Base-by-base conservation (phyloP, 305 asterid genomes). In the Rubia occidens region DNA sequence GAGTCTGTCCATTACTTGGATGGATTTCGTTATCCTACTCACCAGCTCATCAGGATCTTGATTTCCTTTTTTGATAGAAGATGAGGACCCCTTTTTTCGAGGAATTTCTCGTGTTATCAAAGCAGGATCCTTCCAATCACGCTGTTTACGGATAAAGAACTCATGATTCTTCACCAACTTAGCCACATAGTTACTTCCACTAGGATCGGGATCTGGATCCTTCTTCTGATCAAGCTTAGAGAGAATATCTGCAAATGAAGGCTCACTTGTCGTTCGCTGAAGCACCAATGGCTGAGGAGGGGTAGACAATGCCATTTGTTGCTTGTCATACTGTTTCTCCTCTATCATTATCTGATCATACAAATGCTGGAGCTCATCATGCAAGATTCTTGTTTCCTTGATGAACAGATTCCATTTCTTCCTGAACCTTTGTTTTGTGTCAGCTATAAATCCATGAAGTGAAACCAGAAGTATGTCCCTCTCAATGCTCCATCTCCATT, bases 401-500 rank as follows among this genome's bases (percentile, higher is more conserved):
- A 84, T 71, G 68, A 83, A 79, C 42, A 75, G 78, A 3, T 67
- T 14, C 85, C 82, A 80, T 60, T 80, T 80, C 66, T 79, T 80
- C 54, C 78, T 72, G n/a, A 85, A 82, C 66, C 63, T 64, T 29
- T 51, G 63, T 55, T 44, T 75, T 26, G 85, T 78, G 58, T 87
- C 81, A 11, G 62, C 61, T 9, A 81, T 63, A 70, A 86, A 89
- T 9, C 89, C 89, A 73, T 71, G 83, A 54, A 81, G 53, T 72
- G 81, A 43, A 74, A 84, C 44, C 5, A 73, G 73, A 72, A 86
- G 76, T 20, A 77, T 71, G 64, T 85, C 95, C 66, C 76, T 87
- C 84, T 91, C 95, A 4, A 91, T 69, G 1, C 37, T 64, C 74
- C 83, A 78, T 75, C 78, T 83, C 95, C 95, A 89, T 67, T 85